phyloP scores from a whole-genome alignment of 192 early-diverging fungal genomes.

The Obelidium mucronatum region DNA sequence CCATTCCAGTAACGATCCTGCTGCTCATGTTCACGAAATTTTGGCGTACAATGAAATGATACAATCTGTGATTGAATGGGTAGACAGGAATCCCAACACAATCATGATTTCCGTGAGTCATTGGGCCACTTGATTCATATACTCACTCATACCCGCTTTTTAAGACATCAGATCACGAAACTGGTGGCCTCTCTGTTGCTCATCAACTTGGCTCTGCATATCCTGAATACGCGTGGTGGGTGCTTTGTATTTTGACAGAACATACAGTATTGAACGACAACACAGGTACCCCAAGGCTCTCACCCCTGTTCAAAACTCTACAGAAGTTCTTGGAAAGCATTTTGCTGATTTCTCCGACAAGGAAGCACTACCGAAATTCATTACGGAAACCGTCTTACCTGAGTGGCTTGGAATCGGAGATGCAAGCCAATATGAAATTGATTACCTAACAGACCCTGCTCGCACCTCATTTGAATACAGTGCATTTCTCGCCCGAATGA shows the following conservation, averaged over 20 bases:
- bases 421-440: conserved; percentile 54
- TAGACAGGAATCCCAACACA: conserved; percentile 77
- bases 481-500: conserved; percentile 53
- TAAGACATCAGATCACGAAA: conserved; percentile 88
- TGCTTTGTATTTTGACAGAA: no score
- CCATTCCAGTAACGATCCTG: conserved; percentile 81
- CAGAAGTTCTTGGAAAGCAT: conserved; percentile 48
- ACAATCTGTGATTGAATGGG: conserved; percentile 74
- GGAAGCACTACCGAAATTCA: conserved; percentile 39
- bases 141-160: neutral
- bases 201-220: conserved; percentile 73
- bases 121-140: neutral
- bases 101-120: conserved; percentile 77
- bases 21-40: conserved; percentile 91
- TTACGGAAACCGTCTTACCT: conserved; percentile 63
- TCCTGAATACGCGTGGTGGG: conserved; percentile 86
- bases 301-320: conserved; percentile 70
- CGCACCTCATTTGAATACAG: conserved; percentile 48
- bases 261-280: no score
- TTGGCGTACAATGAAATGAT: conserved; percentile 87
- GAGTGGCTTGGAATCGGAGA: conserved; percentile 77
- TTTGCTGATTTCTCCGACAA: conserved; percentile 20
- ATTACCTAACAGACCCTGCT: conserved; percentile 48
- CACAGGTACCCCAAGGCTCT: conserved; percentile 81
- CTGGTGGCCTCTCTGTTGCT: conserved; percentile 89